A percentile compares a stretch with the other conserved stretches of the same genome.
Evolutionary conservation across 2,329 filamentous ascomycete species (phyloP).

Genomic region (Fusarium sp.): DNA sequence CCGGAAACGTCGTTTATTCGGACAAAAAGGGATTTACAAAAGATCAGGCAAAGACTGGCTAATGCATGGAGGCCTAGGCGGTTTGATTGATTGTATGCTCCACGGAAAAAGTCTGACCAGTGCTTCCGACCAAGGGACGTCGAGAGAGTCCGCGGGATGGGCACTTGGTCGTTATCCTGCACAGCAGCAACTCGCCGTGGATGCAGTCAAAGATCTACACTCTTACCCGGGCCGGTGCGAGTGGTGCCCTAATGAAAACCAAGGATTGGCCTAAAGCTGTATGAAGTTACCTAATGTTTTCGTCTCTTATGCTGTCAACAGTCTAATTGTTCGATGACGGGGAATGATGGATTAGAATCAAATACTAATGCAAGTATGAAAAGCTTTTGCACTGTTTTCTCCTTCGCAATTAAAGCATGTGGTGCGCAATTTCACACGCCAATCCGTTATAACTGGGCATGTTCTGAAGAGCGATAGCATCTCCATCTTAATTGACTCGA

Average conservation of each 20-base stretch:
- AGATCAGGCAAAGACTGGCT: neutral
- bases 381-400: too few relatives aligned
- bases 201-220: neutral
- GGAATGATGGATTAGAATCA: too few relatives aligned
- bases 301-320: neutral
- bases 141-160: neutral
- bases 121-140: neutral
- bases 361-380: too few relatives aligned
- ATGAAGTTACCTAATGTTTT: neutral
- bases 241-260: neutral
- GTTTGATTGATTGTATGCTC: constrained; percentile 6
- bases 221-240: neutral
- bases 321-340: too few relatives aligned
- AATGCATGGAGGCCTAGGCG: neutral
- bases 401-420: too few relatives aligned
- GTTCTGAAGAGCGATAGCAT: too few relatives aligned
- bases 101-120: neutral
- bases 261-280: neutral
- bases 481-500: too few relatives aligned
- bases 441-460: too few relatives aligned
- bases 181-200: neutral
- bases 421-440: too few relatives aligned
- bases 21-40: neutral
- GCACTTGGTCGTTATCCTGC: neutral
- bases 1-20: neutral